These are phyloP conservation scores for Ustilago hordei DNA, from an alignment of 1,284 basidiomycete species.

Conservation along the genomic window DNA sequence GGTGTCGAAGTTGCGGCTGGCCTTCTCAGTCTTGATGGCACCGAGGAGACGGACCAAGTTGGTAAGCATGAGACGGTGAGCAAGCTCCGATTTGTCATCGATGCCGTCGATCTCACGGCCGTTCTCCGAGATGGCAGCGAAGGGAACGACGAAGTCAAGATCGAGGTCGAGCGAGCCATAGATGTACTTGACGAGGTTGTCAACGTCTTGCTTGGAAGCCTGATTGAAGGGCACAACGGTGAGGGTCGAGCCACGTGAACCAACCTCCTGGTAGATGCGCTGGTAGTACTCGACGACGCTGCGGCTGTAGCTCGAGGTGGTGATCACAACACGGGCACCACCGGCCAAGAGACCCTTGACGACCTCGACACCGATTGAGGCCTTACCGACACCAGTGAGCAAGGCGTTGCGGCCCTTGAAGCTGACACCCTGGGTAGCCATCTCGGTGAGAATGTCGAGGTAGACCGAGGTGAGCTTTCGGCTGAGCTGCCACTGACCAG, in stretches of 20 bases:
- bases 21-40: slow-evolving; percentile 97
- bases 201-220: slow-evolving; percentile 96
- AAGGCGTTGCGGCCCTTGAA: slow-evolving; percentile 99
- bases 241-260: slow-evolving; percentile 91
- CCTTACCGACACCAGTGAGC: slow-evolving; percentile 95
- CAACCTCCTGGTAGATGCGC: slow-evolving; percentile 94
- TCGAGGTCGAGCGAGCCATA: slow-evolving; percentile 93
- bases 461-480: slow-evolving; percentile 86
- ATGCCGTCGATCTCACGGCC: slow-evolving; percentile 96
- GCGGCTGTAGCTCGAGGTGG: slow-evolving; percentile 75
- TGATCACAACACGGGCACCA: slow-evolving; percentile 95
- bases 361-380: slow-evolving; percentile 96
- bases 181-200: slow-evolving; percentile 93
- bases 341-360: slow-evolving; percentile 95
- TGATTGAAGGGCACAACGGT: slow-evolving; percentile 99
- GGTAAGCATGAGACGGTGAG: slow-evolving; percentile 83
- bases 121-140: slow-evolving; percentile 97
- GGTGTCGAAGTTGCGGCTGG: slow-evolving; percentile 92
- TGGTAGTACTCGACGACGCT: slow-evolving; percentile 98
- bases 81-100: slow-evolving; percentile 96
- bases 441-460: slow-evolving; percentile 95
- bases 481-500: slow-evolving; percentile 93
- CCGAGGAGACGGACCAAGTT: slow-evolving; percentile 95
- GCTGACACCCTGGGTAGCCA: slow-evolving; percentile 95
- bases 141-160: slow-evolving; percentile 96